phyloP scores from a whole-genome alignment of 2,329 filamentous ascomycete species.

The Fusarium subglutinans region DNA sequence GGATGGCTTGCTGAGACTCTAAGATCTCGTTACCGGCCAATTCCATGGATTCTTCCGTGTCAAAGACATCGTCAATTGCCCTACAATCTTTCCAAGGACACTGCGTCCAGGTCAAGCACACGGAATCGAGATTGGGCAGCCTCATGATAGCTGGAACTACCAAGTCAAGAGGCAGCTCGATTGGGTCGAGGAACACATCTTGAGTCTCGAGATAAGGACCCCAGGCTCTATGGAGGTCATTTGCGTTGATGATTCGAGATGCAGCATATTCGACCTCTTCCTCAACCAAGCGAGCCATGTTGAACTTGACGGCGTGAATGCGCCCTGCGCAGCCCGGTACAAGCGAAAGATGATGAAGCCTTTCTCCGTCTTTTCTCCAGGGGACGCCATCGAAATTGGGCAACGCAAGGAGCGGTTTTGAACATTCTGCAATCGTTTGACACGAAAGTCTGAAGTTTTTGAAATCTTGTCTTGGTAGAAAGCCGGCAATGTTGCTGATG shows the following conservation, averaged over 20 bases:
- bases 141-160: slow-evolving; percentile 23
- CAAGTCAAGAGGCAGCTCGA: slow-evolving; percentile 13
- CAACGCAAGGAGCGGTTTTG: slow-evolving; percentile 5
- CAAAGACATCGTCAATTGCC: slow-evolving; percentile 15
- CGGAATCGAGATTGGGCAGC: slow-evolving; percentile 32
- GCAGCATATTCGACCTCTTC: slow-evolving; percentile 3
- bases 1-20: slow-evolving; percentile 32
- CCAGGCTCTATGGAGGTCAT: background rate
- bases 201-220: slow-evolving; percentile 19
- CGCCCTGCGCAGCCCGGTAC: slow-evolving; percentile 53
- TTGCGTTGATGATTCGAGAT: background rate
- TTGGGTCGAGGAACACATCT: background rate
- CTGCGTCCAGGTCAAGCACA: slow-evolving; percentile 38
- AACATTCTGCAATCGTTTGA: background rate
- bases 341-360: slow-evolving; percentile 55
- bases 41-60: slow-evolving; percentile 25
- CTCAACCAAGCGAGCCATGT: slow-evolving; percentile 46
- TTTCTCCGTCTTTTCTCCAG: slow-evolving; percentile 57
- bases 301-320: slow-evolving; percentile 57
- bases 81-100: slow-evolving; percentile 30
- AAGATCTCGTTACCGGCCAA: slow-evolving; percentile 16
- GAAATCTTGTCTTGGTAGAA: slow-evolving; percentile 52
- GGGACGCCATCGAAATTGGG: slow-evolving; percentile 53
- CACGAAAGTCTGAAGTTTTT: slow-evolving; percentile 51
- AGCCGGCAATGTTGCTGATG: slow-evolving; percentile 54